These are phyloP conservation scores for Volvox reticuliferus DNA, from an alignment of 139 green algal species.

Conservation along the genomic window DNA sequence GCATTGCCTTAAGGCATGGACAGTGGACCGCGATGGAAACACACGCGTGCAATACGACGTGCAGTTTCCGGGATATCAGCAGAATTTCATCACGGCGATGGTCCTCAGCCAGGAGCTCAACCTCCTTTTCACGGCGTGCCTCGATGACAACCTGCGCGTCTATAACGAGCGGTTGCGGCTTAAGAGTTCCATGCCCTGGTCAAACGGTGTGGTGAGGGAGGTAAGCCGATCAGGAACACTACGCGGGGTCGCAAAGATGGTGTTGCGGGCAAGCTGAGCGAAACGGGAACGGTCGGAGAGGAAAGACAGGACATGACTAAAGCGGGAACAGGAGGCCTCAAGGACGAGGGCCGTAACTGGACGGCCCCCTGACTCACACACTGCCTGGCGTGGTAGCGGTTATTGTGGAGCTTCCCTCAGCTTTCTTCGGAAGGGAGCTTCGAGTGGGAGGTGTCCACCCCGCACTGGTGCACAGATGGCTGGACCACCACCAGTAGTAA, in stretches of 20 bases:
- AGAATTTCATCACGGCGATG: slow-evolving; percentile 50
- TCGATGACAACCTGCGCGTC: slow-evolving; percentile 56
- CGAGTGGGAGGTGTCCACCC: too few relatives aligned
- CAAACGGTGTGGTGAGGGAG: slow-evolving; percentile 56
- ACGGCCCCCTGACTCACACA: too few relatives aligned
- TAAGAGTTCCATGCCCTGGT: slow-evolving; percentile 60
- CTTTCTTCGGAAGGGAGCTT: too few relatives aligned
- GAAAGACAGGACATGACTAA: too few relatives aligned
- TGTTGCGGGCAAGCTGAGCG: background rate
- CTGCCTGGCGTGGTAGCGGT: too few relatives aligned
- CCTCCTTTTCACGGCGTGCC: slow-evolving; percentile 54
- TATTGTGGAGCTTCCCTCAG: too few relatives aligned
- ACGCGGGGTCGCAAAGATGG: background rate
- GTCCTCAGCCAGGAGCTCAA: slow-evolving; percentile 43
- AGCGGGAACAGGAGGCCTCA: too few relatives aligned
- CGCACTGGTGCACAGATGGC: too few relatives aligned
- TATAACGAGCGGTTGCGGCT: slow-evolving; percentile 62
- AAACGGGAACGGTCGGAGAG: background rate
- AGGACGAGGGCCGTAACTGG: too few relatives aligned
- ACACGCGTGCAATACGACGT: slow-evolving; percentile 46
- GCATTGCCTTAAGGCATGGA: slow-evolving; percentile 51
- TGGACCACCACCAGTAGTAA: too few relatives aligned
- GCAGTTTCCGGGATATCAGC: slow-evolving; percentile 43
- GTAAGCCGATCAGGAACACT: background rate
- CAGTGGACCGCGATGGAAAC: slow-evolving; percentile 18